A percentile compares a stretch with the other conserved stretches of the same genome.
Conservation (phyloP, 345 rosid genomes). For the Erucastrum elatum region DNA sequence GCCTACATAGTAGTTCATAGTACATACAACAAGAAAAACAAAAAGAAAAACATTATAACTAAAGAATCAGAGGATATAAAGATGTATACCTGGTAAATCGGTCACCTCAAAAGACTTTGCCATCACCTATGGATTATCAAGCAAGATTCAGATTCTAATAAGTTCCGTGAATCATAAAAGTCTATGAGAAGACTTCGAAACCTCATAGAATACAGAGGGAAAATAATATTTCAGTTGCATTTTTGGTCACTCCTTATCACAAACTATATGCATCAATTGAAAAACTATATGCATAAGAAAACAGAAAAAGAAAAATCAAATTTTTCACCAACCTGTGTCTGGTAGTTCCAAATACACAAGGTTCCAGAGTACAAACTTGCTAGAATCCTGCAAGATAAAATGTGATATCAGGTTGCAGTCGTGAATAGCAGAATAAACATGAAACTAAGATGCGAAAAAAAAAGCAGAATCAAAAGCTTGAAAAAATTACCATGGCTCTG, state of each 20-base stretch:
- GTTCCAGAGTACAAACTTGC: conserved; percentile 70
- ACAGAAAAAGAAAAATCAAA: not conserved
- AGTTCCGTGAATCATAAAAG: not conserved
- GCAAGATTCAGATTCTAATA: conserved; percentile 29
- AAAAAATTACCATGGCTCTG: not conserved
- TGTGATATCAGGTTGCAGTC: not conserved
- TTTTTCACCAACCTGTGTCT: conserved; percentile 62
- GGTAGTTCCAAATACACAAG: conserved; percentile 43
- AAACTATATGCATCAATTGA: not conserved
- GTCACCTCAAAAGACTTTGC: conserved; percentile 89
- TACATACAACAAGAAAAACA: not conserved
- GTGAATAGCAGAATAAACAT: conserved; percentile 3
- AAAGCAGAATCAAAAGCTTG: not conserved
- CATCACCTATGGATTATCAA: conserved; percentile 53
- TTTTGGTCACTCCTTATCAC: not conserved
- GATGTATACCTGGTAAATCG: conserved; percentile 58
- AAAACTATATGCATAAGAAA: not conserved
- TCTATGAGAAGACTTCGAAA: not conserved
- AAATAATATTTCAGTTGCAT: not conserved
- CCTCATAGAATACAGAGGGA: not conserved
- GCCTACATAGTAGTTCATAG: not conserved
- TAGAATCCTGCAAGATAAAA: conserved; percentile 53
- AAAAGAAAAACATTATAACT: too few species aligned
- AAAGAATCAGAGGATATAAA: not conserved
- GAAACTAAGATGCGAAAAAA: not conserved